Conservation (phyloP, 257 asterid species). For the Solanum peruvianum region DNA sequence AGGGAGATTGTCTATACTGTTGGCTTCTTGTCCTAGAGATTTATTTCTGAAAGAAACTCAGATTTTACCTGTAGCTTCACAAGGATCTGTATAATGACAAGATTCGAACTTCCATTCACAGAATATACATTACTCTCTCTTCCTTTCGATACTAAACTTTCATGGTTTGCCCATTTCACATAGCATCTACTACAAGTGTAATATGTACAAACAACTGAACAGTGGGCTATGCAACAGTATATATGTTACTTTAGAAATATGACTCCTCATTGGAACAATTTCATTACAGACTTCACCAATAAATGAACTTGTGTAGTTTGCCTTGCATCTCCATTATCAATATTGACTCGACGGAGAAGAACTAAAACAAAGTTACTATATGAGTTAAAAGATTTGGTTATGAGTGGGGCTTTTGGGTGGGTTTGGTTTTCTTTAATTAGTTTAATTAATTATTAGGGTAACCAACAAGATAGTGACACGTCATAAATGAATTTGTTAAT, state of each 20-base stretch:
- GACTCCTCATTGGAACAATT: neutral
- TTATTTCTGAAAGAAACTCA: neutral
- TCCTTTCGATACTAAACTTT: neutral
- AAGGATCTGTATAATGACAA: neutral
- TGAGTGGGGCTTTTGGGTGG: too few relatives aligned
- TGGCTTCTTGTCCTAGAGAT: neutral
- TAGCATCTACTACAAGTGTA: neutral
- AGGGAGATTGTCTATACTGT: neutral
- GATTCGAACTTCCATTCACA: neutral
- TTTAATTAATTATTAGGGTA: too few relatives aligned
- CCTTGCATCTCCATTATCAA: neutral
- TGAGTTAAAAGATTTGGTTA: too few relatives aligned
- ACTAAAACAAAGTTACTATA: neutral
- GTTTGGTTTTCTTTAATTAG: too few relatives aligned
- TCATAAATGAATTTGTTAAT: too few relatives aligned
- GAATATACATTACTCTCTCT: neutral
- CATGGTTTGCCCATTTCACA: neutral
- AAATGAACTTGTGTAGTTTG: neutral
- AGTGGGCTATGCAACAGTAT: neutral
- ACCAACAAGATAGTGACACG: too few relatives aligned
- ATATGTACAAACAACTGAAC: neutral
- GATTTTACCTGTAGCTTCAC: neutral
- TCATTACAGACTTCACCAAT: neutral
- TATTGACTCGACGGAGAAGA: neutral
- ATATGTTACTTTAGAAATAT: neutral